These are phyloP conservation scores for Cystobasidium sp. DNA, from an alignment of 1,284 basidiomycete species.

Conservation along the genomic window DNA sequence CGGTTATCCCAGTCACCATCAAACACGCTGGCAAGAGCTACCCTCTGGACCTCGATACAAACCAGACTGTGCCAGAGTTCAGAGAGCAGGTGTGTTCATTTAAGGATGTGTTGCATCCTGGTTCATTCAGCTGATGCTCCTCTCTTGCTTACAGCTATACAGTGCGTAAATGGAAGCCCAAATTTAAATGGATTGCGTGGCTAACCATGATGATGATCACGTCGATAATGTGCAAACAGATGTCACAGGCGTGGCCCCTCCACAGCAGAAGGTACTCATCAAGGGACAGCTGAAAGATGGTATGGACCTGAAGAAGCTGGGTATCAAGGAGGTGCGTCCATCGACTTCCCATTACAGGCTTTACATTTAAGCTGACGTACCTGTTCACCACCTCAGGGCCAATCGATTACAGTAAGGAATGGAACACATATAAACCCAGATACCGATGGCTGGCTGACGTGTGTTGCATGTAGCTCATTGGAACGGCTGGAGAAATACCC, in stretches of 20 bases:
- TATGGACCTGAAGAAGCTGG: conserved; percentile 78
- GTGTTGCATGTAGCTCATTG: conserved; percentile 67
- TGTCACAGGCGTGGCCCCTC: conserved; percentile 34
- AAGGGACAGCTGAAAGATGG: conserved; percentile 86
- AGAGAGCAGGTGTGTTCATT: conserved; percentile 43
- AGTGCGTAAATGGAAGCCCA: conserved; percentile 2
- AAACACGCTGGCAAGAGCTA: conserved; percentile 87
- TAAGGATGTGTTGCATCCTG: background rate
- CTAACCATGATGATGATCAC: background rate
- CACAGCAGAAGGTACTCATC: conserved; percentile 39
- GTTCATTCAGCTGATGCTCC: background rate
- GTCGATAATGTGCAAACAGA: conserved; percentile 12
- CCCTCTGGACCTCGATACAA: conserved; percentile 61
- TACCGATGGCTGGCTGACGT: background rate
- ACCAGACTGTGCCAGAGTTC: conserved; percentile 53
- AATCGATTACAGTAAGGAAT: conserved; percentile 51
- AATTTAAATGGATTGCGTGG: background rate
- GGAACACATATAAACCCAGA: background rate
- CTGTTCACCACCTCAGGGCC: conserved; percentile 46
- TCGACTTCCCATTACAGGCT: background rate
- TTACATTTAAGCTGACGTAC: background rate
- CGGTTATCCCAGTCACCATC: conserved; percentile 67
- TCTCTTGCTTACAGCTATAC: conserved; percentile 24
- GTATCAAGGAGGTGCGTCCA: conserved; percentile 70
- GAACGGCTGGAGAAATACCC: conserved; percentile 87